Base-by-base conservation (phyloP, 164 flowering plant genomes). In the Nymphaea colorata region DNA sequence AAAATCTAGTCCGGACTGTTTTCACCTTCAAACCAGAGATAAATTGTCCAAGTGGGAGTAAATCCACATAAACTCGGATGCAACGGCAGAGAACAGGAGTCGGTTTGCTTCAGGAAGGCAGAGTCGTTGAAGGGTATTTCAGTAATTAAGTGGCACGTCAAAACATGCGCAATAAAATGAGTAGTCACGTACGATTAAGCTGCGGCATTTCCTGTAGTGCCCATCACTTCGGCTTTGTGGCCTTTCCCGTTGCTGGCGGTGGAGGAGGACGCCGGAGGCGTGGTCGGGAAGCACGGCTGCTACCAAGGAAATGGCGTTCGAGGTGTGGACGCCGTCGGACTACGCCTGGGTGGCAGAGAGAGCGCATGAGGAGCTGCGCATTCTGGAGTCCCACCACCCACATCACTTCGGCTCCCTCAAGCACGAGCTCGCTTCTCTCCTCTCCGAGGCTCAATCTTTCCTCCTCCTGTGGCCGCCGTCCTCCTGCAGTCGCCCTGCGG, bases 341-440 rank as follows among this genome's bases (percentile, higher is more conserved):
- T 61, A 36, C 16, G 64, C 59, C 36, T 71, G 73, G 73, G 61
- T 66, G 15, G 12, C 60, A 43, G 69, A 71, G 11, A 64, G 66
- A 59, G 75, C 75, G 43, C 59, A 44, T 16, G 67, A 66, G 44
- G 65, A 67, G 67, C 67, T 57, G 11, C 66, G 59, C 65, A 65
- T 43, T 18, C 69, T 71, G 15, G 73, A 71, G 42, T 15, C 45
- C 15, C 68, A 59, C 14, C 68, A 71, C 62, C 73, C 73, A 5
- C 43, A 61, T 36, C 65, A 69, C 15, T 71, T 71, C 47, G 73
- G 66, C 65, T 71, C 41, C 65, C 73, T 71, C 65, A 71, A 71
- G 61, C 64, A 43, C 41, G 65, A 71, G 47, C 65, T 71, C 65
- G 61, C 57, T 42, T 16, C 69, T 44, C 45, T 71, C 45, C 60